Base-by-base conservation (phyloP, 805 yeast genomes). In the Saturnispora besseyi region DNA sequence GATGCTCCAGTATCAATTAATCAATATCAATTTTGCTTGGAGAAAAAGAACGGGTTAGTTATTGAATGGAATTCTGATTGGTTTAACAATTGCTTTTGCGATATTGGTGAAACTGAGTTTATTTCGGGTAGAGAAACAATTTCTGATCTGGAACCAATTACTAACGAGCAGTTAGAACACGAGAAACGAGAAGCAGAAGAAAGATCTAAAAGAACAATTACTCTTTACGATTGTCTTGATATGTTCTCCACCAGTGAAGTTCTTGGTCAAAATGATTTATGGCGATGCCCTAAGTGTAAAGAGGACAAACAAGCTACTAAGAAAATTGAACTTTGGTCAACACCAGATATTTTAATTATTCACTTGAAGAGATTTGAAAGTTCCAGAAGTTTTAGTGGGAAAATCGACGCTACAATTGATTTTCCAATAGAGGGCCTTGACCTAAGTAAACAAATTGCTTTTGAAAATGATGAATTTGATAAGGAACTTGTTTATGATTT, bases 251-350 rank as follows among this genome's bases (percentile, higher is more conserved):
- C 78, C 45, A 83, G 95, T 0, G 99, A 91, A 63, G 79, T 89
- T 2, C 72, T 91, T 42, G 87, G 96, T 12, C 84, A 87, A 45
- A 83, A 87, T 48, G 98, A 91, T 65, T 71, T 88, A 32, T 91
- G 98, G 98, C 90, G 82, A 59, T 91, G 99, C 64, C 95, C 96
- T 0, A 68, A 72, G 11, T 91, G 99, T 70, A 80, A 85, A 59
- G 93, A 86, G 47, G 96, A 88, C 59, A 78, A 89, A 52, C 88
- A 86, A 57, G 98, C 98, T 0, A 81, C 95, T 1, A 91, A 93
- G 60, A 84, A 87, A 41, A 84, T 93, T 48, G 95, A 89, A 64
- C 69, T 91, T 18, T 93, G 98, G 98, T 77, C 81, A n/a, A 81
- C 87, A 0, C 98, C 98, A 1, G 97, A 93, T 62, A 79, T 93